Evolutionary conservation across 2,329 filamentous ascomycete species (phyloP), one percentile per base, ranked within the genome.

Genomic region (Clarireedia monteithiana): DNA sequence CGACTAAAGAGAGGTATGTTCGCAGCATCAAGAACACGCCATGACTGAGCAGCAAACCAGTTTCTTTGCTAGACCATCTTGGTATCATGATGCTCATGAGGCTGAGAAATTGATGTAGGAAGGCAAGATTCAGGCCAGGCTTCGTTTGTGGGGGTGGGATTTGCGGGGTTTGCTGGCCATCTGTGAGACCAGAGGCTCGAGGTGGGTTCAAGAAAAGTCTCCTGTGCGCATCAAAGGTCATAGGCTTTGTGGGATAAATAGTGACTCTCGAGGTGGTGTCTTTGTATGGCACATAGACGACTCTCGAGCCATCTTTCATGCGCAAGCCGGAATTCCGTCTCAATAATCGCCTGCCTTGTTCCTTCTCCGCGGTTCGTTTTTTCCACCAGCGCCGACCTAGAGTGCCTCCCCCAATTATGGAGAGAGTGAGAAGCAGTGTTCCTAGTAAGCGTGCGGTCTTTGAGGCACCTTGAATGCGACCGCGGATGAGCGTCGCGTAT

Each of bases 51-150:
- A 99, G 76, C 60, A 99, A 74, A 1, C 91, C 92, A 0, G 92
- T 91, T 74, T 97, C 94, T 70, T 99, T 99, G 71, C 91, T 96
- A 15, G 86, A 86, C 88, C 92, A 96, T 60, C 92, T 79, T 5
- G 94, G 94, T 60, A 99, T 88, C 90, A 97, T 95, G 68, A 99
- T 97, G 73, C 91, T 96, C 74, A 97, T 83, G 54, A 99, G 75
- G 67, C 92, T 96, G 51, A 97, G 78, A 66, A 99, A 97, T 72
- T 99, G 94, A 70, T 99, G 94, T 53, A 99, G 72, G 67, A 99
- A 99, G 10, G 94, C 94, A 57, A 99, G 78, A 68, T 99, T 99
- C 40, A 99, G 75, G 0, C 94, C 94, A 0, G 94, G 91, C 70
- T 96, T 97, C 3, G 91, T 92, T 69, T 95, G 89, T 9, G 89